Base-by-base conservation (phyloP, 1,284 basidiomycete species). In the Cutaneotrichosporon cyanovorans region DNA sequence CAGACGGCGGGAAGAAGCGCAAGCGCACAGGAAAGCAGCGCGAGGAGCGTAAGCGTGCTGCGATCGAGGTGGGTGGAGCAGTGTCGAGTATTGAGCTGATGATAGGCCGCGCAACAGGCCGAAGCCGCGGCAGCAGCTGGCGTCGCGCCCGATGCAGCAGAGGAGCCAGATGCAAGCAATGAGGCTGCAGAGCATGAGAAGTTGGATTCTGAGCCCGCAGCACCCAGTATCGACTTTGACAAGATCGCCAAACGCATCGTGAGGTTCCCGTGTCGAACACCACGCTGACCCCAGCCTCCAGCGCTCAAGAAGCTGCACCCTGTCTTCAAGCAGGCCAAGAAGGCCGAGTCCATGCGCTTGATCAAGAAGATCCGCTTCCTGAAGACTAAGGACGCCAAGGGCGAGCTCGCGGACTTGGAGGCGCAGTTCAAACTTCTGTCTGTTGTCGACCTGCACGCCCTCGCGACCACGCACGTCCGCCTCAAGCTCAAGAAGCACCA, bases 301-400 rank as follows among this genome's bases (percentile, higher is more conserved):
- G 68, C 60, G 2, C 46, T 72, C 18, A 72, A 71, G 48, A 62
- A 64, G 23, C 57, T 72, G 5, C 63, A 68, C 51, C 65, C 68
- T 9, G 53, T 65, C 10, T 63, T 71, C 40, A 95, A 89, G 74
- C 88, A 84, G 65, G 82, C 83, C 8, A 87, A 82, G 66, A 75
- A 79, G 0, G 87, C 87, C 56, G 91, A 95, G 72, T 78, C 81
- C 0, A 86, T 85, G 68, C 86, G 85, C 62, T 69, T 85, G 14
- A 79, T 92, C 44, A 91, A 90, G 74, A 84, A 81, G 71, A 72
- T 92, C 48, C 91, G 85, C 69, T 76, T 76, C 40, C 65, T 83
- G 19, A 75, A 82, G 84, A 85, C 51, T 50, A 56, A 18, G 14
- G 19, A 21, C 4, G 10, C 14, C 8, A n/a, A 52, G 18, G 60